These are phyloP conservation scores for Penicillium turbatum DNA, from an alignment of 495 filamentous ascomycete species.

Conservation along the genomic window DNA sequence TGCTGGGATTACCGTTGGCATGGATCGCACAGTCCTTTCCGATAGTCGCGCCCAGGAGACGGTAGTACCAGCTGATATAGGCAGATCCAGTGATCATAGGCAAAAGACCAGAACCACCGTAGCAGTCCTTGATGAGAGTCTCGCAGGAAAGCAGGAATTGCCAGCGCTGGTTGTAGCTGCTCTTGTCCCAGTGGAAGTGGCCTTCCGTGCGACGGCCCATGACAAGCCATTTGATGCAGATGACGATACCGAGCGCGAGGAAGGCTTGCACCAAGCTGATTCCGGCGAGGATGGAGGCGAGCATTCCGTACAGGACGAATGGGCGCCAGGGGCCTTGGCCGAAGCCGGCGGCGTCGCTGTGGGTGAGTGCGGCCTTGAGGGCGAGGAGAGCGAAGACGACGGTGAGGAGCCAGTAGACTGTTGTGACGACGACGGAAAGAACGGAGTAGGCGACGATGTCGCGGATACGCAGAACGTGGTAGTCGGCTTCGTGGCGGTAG, in stretches of 20 bases:
- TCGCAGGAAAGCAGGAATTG: constrained; percentile 43
- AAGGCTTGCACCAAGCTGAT: constrained; percentile 29
- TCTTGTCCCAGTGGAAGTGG: constrained; percentile 44
- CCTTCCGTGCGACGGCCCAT: constrained; percentile 40
- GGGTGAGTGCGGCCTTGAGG: constrained; percentile 12
- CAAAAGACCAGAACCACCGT: constrained; percentile 38
- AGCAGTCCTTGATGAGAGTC: constrained; percentile 38
- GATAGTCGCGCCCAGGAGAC: constrained; percentile 38
- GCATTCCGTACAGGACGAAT: constrained; percentile 28
- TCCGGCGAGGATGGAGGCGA: constrained; percentile 22
- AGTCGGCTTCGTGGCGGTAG: constrained; percentile 36
- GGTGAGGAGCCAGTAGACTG: constrained; percentile 39
- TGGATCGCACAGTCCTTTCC: constrained; percentile 45
- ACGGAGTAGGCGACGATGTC: constrained; percentile 40
- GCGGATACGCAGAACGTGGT: constrained; percentile 34
- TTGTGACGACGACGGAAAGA: constrained; percentile 26
- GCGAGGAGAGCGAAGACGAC: constrained; percentile 27
- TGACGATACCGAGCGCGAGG: constrained; percentile 30
- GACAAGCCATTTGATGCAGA: constrained; percentile 38
- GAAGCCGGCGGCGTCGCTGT: constrained; percentile 11
- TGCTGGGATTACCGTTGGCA: constrained; percentile 37
- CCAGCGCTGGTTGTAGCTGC: constrained; percentile 43
- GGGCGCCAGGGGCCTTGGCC: constrained; percentile 22
- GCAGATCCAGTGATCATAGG: constrained; percentile 40
- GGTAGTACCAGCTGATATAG: constrained; percentile 39